Percentiles rank a stretch among this genome's conserved stretches.
Conservation (phyloP, 1,284 basidiomycete species). For the Rhodotorula sp. region DNA sequence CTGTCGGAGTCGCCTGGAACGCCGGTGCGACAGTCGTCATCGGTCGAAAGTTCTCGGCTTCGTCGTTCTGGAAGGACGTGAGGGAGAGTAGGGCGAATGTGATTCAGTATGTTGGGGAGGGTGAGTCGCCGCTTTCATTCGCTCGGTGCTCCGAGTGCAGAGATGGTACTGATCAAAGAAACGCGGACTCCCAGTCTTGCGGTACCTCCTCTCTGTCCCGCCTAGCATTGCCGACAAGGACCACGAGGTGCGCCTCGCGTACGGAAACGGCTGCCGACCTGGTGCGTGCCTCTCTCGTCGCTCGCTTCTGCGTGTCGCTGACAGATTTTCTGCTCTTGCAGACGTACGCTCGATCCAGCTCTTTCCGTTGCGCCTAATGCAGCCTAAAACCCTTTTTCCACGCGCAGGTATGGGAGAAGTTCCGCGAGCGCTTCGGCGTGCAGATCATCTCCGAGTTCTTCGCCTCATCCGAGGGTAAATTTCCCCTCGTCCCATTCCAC, state of each 20-base stretch:
- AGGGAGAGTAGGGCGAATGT: conserved; percentile 43
- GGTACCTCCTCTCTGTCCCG: conserved; percentile 48
- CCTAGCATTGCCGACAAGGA: conserved; percentile 47
- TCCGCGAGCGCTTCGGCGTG: conserved; percentile 48
- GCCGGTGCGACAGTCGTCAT: conserved; percentile 48
- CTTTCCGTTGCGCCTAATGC: background rate
- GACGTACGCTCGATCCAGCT: background rate
- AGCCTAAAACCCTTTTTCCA: background rate
- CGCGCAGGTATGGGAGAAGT: conserved; percentile 49
- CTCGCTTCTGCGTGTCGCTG: too few relatives aligned
- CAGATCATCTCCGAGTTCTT: conserved; percentile 48
- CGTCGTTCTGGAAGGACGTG: conserved; percentile 49
- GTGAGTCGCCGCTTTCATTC: conserved; percentile 6
- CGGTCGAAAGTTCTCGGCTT: conserved; percentile 49
- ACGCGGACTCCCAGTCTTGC: background rate
- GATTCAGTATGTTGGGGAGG: conserved; percentile 50
- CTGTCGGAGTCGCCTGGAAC: conserved; percentile 45
- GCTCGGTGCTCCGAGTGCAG: conserved; percentile 29
- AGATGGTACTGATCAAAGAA: background rate
- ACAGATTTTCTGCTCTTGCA: too few relatives aligned
- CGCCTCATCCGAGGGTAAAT: conserved; percentile 46
- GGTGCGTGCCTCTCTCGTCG: background rate
- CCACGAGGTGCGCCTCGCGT: conserved; percentile 50
- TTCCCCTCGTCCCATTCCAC: background rate
- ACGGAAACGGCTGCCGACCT: conserved; percentile 49